A percentile compares a stretch with the other conserved stretches of the same genome.
phyloP scores from a whole-genome alignment of 441 rosid species.

The Dalechampia spathulata region DNA sequence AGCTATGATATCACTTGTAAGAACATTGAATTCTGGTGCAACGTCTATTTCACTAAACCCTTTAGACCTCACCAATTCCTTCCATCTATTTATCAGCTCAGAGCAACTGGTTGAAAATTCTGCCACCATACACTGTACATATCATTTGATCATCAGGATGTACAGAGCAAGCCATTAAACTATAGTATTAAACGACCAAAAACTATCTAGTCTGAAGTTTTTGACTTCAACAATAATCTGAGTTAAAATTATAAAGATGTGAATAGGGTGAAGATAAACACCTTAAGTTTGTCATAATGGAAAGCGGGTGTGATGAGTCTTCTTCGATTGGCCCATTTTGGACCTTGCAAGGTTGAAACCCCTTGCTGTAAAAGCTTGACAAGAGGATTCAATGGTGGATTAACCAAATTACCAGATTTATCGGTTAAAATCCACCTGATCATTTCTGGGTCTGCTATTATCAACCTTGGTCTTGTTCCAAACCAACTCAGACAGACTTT shows the following conservation, averaged over 20 bases:
- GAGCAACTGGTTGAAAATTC: slow-evolving; percentile 18
- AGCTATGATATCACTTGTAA: slow-evolving; percentile 22
- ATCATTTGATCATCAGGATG: background rate
- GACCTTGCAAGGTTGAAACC: slow-evolving; percentile 23
- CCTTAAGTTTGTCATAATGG: slow-evolving; percentile 22
- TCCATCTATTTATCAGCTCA: slow-evolving; percentile 12
- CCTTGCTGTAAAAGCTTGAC: slow-evolving; percentile 19
- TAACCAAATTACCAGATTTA: slow-evolving; percentile 13
- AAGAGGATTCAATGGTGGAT: slow-evolving; percentile 21
- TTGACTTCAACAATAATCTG: too few species aligned
- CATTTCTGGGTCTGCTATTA: slow-evolving; percentile 18
- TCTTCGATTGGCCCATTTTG: slow-evolving; percentile 22
- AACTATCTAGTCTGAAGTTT: too few species aligned
- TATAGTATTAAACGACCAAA: too few species aligned
- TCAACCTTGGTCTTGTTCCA: slow-evolving; percentile 18
- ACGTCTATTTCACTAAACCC: slow-evolving; percentile 19
- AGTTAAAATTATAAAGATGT: background rate
- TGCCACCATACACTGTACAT: slow-evolving; percentile 17
- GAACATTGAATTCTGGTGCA: slow-evolving; percentile 11
- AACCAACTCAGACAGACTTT: slow-evolving; percentile 20
- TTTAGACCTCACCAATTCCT: background rate
- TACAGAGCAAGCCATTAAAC: too few species aligned
- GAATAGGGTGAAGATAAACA: background rate
- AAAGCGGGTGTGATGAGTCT: slow-evolving; percentile 21
- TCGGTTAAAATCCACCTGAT: slow-evolving; percentile 11